These are phyloP conservation scores for Prunus mira DNA, from an alignment of 306 rosid genomes.

Conservation along the genomic window DNA sequence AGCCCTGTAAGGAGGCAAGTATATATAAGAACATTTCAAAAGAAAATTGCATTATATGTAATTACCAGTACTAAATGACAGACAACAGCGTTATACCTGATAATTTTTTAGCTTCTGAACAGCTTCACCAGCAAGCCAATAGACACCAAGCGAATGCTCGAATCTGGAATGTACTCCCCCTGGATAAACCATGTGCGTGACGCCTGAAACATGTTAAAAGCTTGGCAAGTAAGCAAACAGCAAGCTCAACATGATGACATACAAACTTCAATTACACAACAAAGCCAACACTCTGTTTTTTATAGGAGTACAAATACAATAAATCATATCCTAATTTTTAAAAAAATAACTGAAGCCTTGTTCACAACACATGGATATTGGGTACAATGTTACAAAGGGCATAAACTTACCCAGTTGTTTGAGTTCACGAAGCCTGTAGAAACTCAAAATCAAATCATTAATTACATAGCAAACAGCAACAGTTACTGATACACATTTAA, in stretches of 20 bases:
- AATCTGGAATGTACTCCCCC: conserved; percentile 93
- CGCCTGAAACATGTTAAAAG: conserved; percentile 53
- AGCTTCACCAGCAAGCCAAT: conserved; percentile 83
- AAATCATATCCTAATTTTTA: neutral
- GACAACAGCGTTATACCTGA: conserved; percentile 47
- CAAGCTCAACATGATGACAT: conserved; percentile 3
- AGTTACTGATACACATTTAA: neutral
- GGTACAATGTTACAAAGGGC: neutral
- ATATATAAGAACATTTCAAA: neutral
- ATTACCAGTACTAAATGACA: conserved; percentile 4
- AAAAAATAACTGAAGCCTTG: neutral
- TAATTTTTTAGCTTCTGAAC: conserved; percentile 61
- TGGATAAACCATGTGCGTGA: conserved; percentile 77
- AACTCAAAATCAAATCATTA: neutral
- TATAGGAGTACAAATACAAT: neutral
- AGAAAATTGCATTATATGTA: neutral
- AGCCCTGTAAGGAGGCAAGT: conserved; percentile 56
- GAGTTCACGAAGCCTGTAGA: conserved; percentile 87
- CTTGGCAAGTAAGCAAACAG: conserved; percentile 19
- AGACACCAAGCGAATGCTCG: conserved; percentile 96
- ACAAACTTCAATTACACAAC: neutral
- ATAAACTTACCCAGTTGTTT: conserved; percentile 83
- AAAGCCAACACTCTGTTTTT: neutral
- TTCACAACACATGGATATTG: neutral
- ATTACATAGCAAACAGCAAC: neutral